Percentiles rank a stretch among this genome's conserved stretches.
Evolutionary conservation across 345 rosid genomes (phyloP).

Genomic region (Mangifera indica): DNA sequence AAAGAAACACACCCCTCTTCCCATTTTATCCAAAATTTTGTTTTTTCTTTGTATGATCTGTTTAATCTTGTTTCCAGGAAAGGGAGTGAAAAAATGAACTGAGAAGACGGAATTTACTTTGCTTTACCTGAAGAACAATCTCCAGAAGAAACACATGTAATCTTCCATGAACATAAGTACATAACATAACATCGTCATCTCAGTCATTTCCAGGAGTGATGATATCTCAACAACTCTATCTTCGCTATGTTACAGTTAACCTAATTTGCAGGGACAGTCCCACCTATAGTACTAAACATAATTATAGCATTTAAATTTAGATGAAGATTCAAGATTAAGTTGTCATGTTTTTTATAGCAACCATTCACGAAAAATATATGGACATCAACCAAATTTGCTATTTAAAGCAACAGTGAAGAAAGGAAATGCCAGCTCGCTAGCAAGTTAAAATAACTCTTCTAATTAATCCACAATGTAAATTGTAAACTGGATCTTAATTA

Average conservation of each 20-base stretch:
- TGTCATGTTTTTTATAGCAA: neutral
- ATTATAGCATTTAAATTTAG: constrained; percentile 2
- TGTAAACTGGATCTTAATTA: neutral
- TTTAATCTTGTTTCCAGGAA: neutral
- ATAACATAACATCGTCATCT: neutral
- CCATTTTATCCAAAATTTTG: neutral
- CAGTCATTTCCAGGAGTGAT: constrained; percentile 7
- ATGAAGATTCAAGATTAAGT: constrained; percentile 7
- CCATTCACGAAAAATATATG: neutral
- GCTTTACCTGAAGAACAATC: constrained; percentile 5
- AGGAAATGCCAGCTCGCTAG: neutral
- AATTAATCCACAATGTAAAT: neutral
- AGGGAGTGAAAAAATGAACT: neutral
- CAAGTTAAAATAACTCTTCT: neutral
- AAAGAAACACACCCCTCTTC: neutral
- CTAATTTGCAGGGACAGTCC: constrained; percentile 26
- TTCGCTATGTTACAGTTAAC: constrained; percentile 35
- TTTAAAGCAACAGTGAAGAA: neutral
- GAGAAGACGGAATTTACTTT: neutral
- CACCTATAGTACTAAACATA: constrained; percentile 23
- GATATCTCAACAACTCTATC: constrained; percentile 34
- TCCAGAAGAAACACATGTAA: neutral
- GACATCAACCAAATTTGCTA: neutral
- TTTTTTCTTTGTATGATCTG: neutral
- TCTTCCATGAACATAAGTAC: neutral